Base-by-base conservation (phyloP, 768 basidiomycete genomes). In the Postia placenta region DNA sequence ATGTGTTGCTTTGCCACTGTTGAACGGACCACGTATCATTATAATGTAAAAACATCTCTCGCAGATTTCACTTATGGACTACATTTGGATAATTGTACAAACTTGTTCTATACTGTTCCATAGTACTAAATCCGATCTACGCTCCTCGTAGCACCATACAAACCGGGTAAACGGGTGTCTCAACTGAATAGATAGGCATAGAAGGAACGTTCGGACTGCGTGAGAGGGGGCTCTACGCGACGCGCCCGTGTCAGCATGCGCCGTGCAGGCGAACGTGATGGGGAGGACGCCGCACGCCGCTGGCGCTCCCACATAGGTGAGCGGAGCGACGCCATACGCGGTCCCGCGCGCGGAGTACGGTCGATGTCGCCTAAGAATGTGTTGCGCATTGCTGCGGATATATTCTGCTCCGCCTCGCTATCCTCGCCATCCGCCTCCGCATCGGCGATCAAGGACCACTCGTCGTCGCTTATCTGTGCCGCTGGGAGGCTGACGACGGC, bases 191-290 rank as follows among this genome's bases (percentile, higher is more conserved):
- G 55, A 45, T 61, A 64, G 19, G 60, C 54, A 38, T 60, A 59
- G 50, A 64, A 62, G 17, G 58, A 61, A 45, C 52, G 42, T 20
- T 28, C 36, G n/a, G 26, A 22, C 5, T 44, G 33, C 25, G 24
- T 39, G 12, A 28, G 37, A 17, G 45, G 38, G n/a, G 52, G 42
- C 42, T 62, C 57, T 3, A 50, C 47, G 12, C 59, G 51, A 30
- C 44, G n/a, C 20, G 37, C 17, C 55, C 55, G 35, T 66, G 63
- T 45, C 15, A 15, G 30, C 30, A 15, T 33, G 9, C 67, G 56
- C 42, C 80, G 64, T 5, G 65, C 72, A 24, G 80, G 80, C 0
- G 80, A 82, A 23, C 77, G 69, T 3, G 78, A 78, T 11, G 76
- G 80, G 0, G 79, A 80, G 4, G 79, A 79, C 3, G 75, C 56